Evolutionary conservation across 768 basidiomycete genomes (phyloP).

Genomic region (Chalciporus piperatus): DNA sequence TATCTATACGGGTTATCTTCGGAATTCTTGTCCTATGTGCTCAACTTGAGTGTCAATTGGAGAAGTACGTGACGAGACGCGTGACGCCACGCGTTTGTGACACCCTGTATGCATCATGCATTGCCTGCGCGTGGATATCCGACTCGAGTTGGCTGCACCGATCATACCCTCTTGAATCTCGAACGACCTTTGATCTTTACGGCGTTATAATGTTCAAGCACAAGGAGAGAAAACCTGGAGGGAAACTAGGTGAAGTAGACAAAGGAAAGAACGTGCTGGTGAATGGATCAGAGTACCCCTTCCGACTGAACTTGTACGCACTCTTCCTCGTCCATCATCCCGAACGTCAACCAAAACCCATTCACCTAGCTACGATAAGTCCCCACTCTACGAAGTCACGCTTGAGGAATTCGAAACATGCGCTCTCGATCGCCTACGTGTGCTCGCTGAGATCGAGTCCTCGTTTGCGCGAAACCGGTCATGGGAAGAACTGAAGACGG

Average conservation of each 20-base stretch:
- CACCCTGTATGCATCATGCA: background rate
- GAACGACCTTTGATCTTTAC: background rate
- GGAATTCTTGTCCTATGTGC: background rate
- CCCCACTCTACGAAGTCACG: slow-evolving; percentile 85
- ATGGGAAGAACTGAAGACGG: slow-evolving; percentile 70
- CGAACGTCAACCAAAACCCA: background rate
- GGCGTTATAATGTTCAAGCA: slow-evolving; percentile 20
- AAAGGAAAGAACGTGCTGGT: background rate
- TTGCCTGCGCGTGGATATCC: too few relatives aligned
- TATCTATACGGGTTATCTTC: slow-evolving; percentile 13
- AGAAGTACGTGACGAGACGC: slow-evolving; percentile 19
- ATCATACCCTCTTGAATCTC: background rate
- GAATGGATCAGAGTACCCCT: slow-evolving; percentile 46
- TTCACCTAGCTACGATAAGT: slow-evolving; percentile 72
- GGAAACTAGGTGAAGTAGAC: background rate
- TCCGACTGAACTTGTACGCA: slow-evolving; percentile 77
- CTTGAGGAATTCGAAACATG: slow-evolving; percentile 93
- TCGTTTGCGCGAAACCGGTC: slow-evolving; percentile 79
- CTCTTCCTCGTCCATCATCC: background rate
- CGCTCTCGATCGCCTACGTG: slow-evolving; percentile 82
- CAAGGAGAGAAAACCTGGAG: slow-evolving; percentile 7
- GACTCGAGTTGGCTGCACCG: too few relatives aligned
- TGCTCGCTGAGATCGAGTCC: slow-evolving; percentile 90
- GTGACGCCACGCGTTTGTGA: slow-evolving; percentile 28
- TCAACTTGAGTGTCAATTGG: too few relatives aligned